These are phyloP conservation scores for Globisporangium apiculatum DNA, from an alignment of 352 stramenopile genomes.

Conservation along the genomic window DNA sequence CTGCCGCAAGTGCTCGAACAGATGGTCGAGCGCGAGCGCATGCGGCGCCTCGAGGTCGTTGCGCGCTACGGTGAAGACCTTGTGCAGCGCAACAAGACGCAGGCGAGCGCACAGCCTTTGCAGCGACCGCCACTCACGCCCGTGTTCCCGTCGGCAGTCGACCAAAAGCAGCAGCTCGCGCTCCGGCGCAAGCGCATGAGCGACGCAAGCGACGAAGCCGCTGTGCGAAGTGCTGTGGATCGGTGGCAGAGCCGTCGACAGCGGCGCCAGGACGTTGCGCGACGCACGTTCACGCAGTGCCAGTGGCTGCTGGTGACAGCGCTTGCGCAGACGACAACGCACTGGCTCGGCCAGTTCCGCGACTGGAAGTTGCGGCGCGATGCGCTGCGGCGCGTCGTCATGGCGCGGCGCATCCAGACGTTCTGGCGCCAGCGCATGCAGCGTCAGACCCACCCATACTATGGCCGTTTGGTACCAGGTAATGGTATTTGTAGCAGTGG, in stretches of 20 bases:
- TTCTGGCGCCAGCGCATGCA: conserved; percentile 39
- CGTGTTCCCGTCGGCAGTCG: conserved; percentile 42
- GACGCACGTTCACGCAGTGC: conserved; percentile 33
- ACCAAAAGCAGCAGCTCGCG: conserved; percentile 40
- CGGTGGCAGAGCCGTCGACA: conserved; percentile 46
- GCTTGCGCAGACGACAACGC: conserved; percentile 24
- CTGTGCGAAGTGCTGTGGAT: conserved; percentile 26
- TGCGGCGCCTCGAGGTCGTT: conserved; percentile 33
- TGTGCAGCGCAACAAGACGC: conserved; percentile 39
- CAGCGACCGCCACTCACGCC: conserved; percentile 47
- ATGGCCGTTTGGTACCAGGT: neutral
- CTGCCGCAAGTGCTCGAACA: conserved; percentile 44
- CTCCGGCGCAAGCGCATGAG: conserved; percentile 45
- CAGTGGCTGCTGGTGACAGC: conserved; percentile 50
- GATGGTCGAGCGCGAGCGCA: conserved; percentile 26
- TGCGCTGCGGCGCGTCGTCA: conserved; percentile 27
- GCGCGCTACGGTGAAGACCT: conserved; percentile 40
- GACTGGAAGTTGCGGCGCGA: conserved; percentile 34
- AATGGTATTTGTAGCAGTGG: neutral
- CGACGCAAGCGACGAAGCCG: conserved; percentile 33
- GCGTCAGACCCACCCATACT: conserved; percentile 17
- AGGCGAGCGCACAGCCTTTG: conserved; percentile 24
- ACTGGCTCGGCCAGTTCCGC: conserved; percentile 37
- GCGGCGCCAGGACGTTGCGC: conserved; percentile 23
- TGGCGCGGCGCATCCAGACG: conserved; percentile 46